Percentiles rank a stretch among this genome's conserved stretches.
These are phyloP conservation scores for Aspergillus sp. DNA, from an alignment of 2,329 filamentous ascomycete genomes.

Conservation along the genomic window DNA sequence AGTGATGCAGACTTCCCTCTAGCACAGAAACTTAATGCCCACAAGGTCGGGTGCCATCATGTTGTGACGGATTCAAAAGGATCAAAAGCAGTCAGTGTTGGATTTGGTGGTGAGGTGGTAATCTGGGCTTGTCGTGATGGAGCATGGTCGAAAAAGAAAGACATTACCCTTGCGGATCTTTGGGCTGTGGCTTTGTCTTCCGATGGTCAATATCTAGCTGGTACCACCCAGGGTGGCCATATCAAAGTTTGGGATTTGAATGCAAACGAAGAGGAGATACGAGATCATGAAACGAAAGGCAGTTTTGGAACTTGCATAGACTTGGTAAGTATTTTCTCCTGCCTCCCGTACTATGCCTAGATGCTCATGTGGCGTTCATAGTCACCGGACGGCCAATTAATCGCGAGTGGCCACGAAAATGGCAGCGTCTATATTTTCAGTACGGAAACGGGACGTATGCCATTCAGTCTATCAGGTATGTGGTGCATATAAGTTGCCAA, in stretches of 20 bases:
- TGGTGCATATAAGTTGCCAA: background rate
- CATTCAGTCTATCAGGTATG: slow-evolving; percentile 79
- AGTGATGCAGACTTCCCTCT: slow-evolving; percentile 70
- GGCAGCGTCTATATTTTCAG: slow-evolving; percentile 93
- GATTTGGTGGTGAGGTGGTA: slow-evolving; percentile 86
- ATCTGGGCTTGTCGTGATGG: slow-evolving; percentile 69
- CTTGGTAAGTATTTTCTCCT: slow-evolving; percentile 51
- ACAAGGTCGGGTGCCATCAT: slow-evolving; percentile 90
- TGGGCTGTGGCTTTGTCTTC: slow-evolving; percentile 88
- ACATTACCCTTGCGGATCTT: slow-evolving; percentile 65
- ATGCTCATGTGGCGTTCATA: slow-evolving; percentile 29
- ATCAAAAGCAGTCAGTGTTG: slow-evolving; percentile 73
- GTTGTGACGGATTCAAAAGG: slow-evolving; percentile 70
- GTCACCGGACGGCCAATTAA: slow-evolving; percentile 75
- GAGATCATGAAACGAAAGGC: slow-evolving; percentile 86
- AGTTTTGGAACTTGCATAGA: slow-evolving; percentile 90
- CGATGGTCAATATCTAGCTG: slow-evolving; percentile 81
- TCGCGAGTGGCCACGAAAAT: slow-evolving; percentile 89
- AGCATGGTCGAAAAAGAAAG: slow-evolving; percentile 49
- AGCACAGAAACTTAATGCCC: slow-evolving; percentile 76
- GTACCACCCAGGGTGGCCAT: slow-evolving; percentile 81
- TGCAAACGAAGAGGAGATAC: slow-evolving; percentile 61
- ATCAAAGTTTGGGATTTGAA: slow-evolving; percentile 83
- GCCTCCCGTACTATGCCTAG: background rate
- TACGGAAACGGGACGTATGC: slow-evolving; percentile 80